Percentiles rank a stretch among this genome's conserved stretches.
Conservation (phyloP, 2,329 filamentous ascomycete genomes). For the Colletotrichum lini region DNA sequence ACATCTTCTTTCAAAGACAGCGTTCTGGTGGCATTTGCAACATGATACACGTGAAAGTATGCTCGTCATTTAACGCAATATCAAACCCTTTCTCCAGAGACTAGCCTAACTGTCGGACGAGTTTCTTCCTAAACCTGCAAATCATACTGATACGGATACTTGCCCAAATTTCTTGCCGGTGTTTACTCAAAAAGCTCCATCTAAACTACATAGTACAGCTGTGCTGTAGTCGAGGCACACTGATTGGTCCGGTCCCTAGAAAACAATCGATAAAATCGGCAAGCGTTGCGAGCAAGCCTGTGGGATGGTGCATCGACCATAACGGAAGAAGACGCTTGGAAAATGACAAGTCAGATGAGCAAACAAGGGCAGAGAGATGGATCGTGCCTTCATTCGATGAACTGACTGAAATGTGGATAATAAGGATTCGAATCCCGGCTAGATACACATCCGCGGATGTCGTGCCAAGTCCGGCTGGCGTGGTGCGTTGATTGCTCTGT, state of each 20-base stretch:
- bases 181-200: too few species aligned
- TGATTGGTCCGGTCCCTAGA: not conserved
- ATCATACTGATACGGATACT: too few species aligned
- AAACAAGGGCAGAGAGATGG: not conserved
- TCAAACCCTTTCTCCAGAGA: not conserved
- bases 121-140: not conserved
- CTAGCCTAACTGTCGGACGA: not conserved
- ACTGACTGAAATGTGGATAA: not conserved
- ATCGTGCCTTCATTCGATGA: not conserved
- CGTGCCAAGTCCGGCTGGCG: not conserved
- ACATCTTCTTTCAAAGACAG: too few species aligned
- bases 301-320: not conserved
- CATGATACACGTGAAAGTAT: too few species aligned
- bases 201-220: not conserved
- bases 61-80: too few species aligned
- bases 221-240: too few species aligned
- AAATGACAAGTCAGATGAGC: not conserved
- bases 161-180: not conserved
- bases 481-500: not conserved
- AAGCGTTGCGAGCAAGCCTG: not conserved
- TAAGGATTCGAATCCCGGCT: not conserved
- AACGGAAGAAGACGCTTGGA: not conserved
- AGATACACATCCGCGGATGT: not conserved
- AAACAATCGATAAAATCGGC: not conserved
- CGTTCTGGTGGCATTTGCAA: too few species aligned